Conservation (phyloP, 306 rosid genomes). For the Glycine soja region DNA sequence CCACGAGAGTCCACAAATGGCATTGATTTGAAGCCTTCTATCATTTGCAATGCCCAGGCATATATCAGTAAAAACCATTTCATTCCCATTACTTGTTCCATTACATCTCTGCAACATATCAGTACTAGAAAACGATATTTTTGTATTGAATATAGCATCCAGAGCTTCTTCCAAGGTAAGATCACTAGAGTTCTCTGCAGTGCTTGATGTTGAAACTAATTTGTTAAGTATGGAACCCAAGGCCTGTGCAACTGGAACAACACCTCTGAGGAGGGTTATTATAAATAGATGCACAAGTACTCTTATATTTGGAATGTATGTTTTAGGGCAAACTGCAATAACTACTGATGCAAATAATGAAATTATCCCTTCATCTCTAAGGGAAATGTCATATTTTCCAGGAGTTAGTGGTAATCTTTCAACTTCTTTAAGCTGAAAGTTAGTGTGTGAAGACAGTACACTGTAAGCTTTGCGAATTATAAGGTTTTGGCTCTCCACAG, state of each 20-base stretch:
- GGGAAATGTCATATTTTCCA: constrained; percentile 55
- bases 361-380: constrained; percentile 70
- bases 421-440: constrained; percentile 59
- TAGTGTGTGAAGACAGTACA: constrained; percentile 63
- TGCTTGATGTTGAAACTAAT: constrained; percentile 59
- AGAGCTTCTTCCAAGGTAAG: constrained; percentile 80
- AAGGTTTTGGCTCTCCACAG: constrained; percentile 69
- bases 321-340: constrained; percentile 66
- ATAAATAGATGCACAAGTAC: constrained; percentile 67
- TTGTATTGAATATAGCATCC: constrained; percentile 66
- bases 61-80: constrained; percentile 61
- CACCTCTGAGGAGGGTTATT: constrained; percentile 67
- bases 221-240: constrained; percentile 93
- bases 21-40: constrained; percentile 70
- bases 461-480: constrained; percentile 71
- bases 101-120: constrained; percentile 47
- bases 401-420: constrained; percentile 60
- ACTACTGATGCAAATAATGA: constrained; percentile 82
- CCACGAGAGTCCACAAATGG: constrained; percentile 91
- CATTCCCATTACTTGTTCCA: constrained; percentile 55
- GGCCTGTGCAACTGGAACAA: constrained; percentile 85
- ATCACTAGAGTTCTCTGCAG: constrained; percentile 51
- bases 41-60: constrained; percentile 67
- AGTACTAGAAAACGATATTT: constrained; percentile 50
- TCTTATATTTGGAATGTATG: constrained; percentile 65